These are phyloP conservation scores for Cryptococcus sp. DNA, from an alignment of 1,284 basidiomycete species.

Conservation along the genomic window DNA sequence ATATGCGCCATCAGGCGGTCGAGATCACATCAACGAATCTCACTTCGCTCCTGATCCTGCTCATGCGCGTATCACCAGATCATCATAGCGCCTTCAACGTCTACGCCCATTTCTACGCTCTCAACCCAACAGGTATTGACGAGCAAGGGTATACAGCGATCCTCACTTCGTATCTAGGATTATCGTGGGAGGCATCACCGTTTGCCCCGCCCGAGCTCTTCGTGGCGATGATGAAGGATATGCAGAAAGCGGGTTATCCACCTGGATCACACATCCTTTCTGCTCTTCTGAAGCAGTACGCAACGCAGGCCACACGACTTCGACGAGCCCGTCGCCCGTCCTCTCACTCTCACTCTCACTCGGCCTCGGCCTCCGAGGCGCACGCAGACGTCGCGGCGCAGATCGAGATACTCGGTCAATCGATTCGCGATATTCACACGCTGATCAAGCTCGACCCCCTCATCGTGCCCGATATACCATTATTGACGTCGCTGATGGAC, in stretches of 20 bases:
- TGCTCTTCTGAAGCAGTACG: slow-evolving; percentile 63
- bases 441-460: slow-evolving; percentile 74
- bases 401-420: slow-evolving; percentile 28
- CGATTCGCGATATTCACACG: slow-evolving; percentile 72
- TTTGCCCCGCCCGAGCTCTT: slow-evolving; percentile 66
- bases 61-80: slow-evolving; percentile 61
- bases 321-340: slow-evolving; percentile 8
- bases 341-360: neutral
- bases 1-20: slow-evolving; percentile 55
- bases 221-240: slow-evolving; percentile 78
- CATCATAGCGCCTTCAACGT: slow-evolving; percentile 64
- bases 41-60: slow-evolving; percentile 61
- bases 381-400: slow-evolving; percentile 1
- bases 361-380: neutral
- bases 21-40: slow-evolving; percentile 54
- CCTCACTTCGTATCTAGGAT: slow-evolving; percentile 64
- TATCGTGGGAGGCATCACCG: slow-evolving; percentile 56
- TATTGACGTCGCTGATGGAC: slow-evolving; percentile 90
- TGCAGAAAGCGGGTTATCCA: slow-evolving; percentile 67
- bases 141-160: slow-evolving; percentile 64
- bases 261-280: slow-evolving; percentile 69
- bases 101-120: slow-evolving; percentile 59
- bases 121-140: slow-evolving; percentile 58
- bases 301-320: slow-evolving; percentile 12
- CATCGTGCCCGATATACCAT: slow-evolving; percentile 69